These are phyloP conservation scores for Gynandropsis gynandra DNA, from an alignment of 345 rosid species.

Conservation along the genomic window DNA sequence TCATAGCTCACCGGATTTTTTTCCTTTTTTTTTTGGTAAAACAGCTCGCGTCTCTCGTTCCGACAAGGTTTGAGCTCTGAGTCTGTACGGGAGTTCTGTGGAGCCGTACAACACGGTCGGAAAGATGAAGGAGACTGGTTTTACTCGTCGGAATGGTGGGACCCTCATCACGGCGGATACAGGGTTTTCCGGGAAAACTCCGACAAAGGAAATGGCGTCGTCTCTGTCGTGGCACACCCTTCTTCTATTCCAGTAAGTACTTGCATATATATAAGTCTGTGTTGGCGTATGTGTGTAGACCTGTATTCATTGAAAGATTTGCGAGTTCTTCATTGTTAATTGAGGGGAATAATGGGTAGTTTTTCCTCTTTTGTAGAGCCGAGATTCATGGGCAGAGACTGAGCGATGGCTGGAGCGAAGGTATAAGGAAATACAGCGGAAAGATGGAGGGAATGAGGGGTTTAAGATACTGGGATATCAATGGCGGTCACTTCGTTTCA, in stretches of 20 bases:
- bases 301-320: neutral
- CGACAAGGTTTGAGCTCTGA: conserved; percentile 12
- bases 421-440: conserved; percentile 36
- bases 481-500: conserved; percentile 83
- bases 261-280: neutral
- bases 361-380: conserved; percentile 33
- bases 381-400: conserved; percentile 50
- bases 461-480: conserved; percentile 75
- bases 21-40: conserved; percentile 2
- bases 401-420: conserved; percentile 78
- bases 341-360: neutral
- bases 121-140: conserved; percentile 88
- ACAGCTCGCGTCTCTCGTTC: conserved; percentile 12
- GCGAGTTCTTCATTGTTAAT: neutral
- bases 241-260: conserved; percentile 73
- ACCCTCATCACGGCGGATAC: conserved; percentile 34
- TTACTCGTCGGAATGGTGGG: conserved; percentile 90
- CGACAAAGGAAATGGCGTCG: conserved; percentile 62
- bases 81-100: conserved; percentile 37
- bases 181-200: conserved; percentile 49
- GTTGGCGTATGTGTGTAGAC: neutral
- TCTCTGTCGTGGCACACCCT: conserved; percentile 67
- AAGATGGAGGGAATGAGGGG: conserved; percentile 21
- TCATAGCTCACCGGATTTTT: neutral
- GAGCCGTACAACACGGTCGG: conserved; percentile 25